Evolutionary conservation across 352 stramenopile genomes (phyloP).

Genomic region (Elongisporangium anandrum): DNA sequence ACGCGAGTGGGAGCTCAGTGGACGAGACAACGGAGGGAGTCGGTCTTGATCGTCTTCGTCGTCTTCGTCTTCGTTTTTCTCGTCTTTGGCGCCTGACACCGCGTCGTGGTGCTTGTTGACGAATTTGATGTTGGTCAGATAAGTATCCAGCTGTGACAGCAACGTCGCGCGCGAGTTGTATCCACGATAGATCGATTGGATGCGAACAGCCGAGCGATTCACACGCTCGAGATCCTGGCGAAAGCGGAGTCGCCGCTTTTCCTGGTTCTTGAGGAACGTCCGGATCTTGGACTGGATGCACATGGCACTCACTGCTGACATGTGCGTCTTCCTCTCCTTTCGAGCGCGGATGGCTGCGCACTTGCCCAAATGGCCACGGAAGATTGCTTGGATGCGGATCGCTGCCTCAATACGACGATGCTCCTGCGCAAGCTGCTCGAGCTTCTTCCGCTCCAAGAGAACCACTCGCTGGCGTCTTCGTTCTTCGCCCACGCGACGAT

Average conservation of each 20-base stretch:
- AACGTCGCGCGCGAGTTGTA: constrained; percentile 53
- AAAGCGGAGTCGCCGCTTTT: constrained; percentile 35
- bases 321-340: constrained; percentile 46
- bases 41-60: constrained; percentile 11
- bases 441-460: constrained; percentile 40
- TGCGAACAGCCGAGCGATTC: constrained; percentile 54
- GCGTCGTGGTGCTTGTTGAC: constrained; percentile 7
- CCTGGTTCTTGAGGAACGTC: constrained; percentile 39
- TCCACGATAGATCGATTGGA: constrained; percentile 63
- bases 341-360: constrained; percentile 17
- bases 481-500: constrained; percentile 48
- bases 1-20: constrained; percentile 1
- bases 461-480: constrained; percentile 46
- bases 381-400: constrained; percentile 42
- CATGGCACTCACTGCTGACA: constrained; percentile 51
- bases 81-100: neutral
- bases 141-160: constrained; percentile 31
- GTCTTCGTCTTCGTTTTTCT: constrained; percentile 13
- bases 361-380: constrained; percentile 39
- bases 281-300: constrained; percentile 71
- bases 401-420: constrained; percentile 29
- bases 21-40: constrained; percentile 14
- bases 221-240: constrained; percentile 51
- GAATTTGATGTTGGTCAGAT: constrained; percentile 11
- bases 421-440: constrained; percentile 48